Percentiles rank a stretch among this genome's conserved stretches.
Evolutionary conservation across 352 stramenopile genomes (phyloP).

Genomic region (Phytophthora macrochlamydospora): DNA sequence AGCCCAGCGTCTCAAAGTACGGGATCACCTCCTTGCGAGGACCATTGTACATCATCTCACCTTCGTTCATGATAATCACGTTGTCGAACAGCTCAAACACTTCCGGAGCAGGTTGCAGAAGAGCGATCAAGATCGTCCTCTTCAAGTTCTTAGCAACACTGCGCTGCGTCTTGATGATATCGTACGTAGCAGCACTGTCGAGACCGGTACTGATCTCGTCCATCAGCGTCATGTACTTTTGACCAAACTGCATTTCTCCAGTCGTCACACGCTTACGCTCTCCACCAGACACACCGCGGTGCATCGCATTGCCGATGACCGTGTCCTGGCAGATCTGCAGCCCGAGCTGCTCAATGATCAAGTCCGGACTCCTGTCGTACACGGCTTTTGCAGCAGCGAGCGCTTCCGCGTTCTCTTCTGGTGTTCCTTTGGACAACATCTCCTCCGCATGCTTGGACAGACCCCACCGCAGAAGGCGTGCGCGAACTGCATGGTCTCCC

Average conservation of each 20-base stretch:
- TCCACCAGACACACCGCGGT: constrained; percentile 67
- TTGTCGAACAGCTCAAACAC: constrained; percentile 56
- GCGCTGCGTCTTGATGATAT: constrained; percentile 38
- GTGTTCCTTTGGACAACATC: constrained; percentile 38
- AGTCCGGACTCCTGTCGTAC: constrained; percentile 39
- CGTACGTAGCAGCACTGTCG: constrained; percentile 87
- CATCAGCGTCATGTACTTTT: constrained; percentile 69
- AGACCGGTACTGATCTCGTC: constrained; percentile 93
- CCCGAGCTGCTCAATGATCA: constrained; percentile 57
- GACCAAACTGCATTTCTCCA: constrained; percentile 81
- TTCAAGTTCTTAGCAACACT: constrained; percentile 38
- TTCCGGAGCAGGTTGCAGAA: constrained; percentile 79
- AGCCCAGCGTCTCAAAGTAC: constrained; percentile 63
- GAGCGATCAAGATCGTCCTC: constrained; percentile 50
- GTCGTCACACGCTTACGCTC: constrained; percentile 73
- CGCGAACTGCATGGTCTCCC: constrained; percentile 43
- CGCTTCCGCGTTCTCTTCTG: constrained; percentile 33
- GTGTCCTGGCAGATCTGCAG: constrained; percentile 53
- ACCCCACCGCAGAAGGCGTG: constrained; percentile 32
- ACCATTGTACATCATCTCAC: constrained; percentile 87
- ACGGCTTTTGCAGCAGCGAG: constrained; percentile 19
- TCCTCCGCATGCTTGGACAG: constrained; percentile 41
- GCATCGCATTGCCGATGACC: constrained; percentile 53
- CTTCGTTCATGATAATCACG: constrained; percentile 67
- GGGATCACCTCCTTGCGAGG: constrained; percentile 53